These are phyloP conservation scores for Pythium coloratum DNA, from an alignment of 352 stramenopile genomes.

Conservation along the genomic window DNA sequence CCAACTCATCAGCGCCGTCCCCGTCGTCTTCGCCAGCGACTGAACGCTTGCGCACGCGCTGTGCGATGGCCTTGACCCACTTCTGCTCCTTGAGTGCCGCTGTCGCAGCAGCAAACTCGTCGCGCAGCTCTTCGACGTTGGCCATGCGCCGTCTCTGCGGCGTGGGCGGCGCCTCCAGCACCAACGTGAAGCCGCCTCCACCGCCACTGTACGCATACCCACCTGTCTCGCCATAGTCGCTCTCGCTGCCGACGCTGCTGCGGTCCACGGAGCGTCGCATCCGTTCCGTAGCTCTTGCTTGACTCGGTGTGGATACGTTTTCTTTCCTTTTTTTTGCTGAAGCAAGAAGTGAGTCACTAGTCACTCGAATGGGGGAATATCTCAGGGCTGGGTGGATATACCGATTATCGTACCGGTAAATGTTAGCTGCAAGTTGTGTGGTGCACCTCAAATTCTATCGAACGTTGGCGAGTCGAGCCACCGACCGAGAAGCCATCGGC, in stretches of 20 bases:
- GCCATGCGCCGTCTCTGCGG: slow-evolving; percentile 38
- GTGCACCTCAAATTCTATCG: slow-evolving; percentile 29
- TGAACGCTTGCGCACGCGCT: slow-evolving; percentile 31
- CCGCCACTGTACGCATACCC: slow-evolving; percentile 4
- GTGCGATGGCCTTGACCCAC: slow-evolving; percentile 63
- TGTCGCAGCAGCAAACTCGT: slow-evolving; percentile 57
- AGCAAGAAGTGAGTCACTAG: background rate
- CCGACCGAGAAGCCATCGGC: slow-evolving; percentile 3
- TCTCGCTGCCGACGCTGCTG: slow-evolving; percentile 6
- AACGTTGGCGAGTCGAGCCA: slow-evolving; percentile 16
- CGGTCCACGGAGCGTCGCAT: slow-evolving; percentile 7
- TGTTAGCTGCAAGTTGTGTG: background rate
- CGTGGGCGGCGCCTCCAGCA: slow-evolving; percentile 20
- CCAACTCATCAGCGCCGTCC: slow-evolving; percentile 19
- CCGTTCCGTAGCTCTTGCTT: background rate
- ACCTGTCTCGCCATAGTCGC: background rate
- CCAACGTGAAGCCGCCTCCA: slow-evolving; percentile 14
- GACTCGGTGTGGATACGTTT: slow-evolving; percentile 1
- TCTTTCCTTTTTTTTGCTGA: slow-evolving; percentile 9
- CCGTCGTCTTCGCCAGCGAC: slow-evolving; percentile 20
- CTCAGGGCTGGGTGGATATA: slow-evolving; percentile 6
- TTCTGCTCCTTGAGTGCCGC: slow-evolving; percentile 57
- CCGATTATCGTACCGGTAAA: slow-evolving; percentile 11
- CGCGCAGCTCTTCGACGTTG: slow-evolving; percentile 51
- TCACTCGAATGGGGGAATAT: slow-evolving; percentile 16